These are phyloP conservation scores for Polysphondylium violaceum DNA, from an alignment of 78 protist species.

Conservation along the genomic window DNA sequence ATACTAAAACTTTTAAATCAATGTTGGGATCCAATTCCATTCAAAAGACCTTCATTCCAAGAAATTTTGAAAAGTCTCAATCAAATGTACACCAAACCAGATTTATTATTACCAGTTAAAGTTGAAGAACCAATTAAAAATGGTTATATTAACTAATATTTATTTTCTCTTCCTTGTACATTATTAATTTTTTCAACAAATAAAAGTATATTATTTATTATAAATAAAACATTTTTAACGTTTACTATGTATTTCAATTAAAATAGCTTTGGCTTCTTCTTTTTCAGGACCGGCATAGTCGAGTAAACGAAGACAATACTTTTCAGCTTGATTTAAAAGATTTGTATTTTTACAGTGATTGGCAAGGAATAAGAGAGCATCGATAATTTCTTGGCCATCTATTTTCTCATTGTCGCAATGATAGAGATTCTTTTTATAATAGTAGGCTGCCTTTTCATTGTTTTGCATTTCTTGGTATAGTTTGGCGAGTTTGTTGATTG, in stretches of 20 bases:
- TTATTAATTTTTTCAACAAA: no score
- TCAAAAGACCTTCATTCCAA: constrained; percentile 35
- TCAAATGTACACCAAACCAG: no score
- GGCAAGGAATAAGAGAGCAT: constrained; percentile 85
- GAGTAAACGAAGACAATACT: constrained; percentile 66
- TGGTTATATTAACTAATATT: no score
- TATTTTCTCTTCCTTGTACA: no score
- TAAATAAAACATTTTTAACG: no score
- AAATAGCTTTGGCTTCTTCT: constrained; percentile 82
- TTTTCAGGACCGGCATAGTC: constrained; percentile 84
- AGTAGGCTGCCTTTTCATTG: constrained; percentile 77
- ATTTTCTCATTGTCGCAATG: constrained; percentile 82
- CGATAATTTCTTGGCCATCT: constrained; percentile 84
- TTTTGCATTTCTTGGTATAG: constrained; percentile 73
- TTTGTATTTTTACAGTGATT: constrained; percentile 26
- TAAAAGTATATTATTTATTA: no score
- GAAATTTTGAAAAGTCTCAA: no score
- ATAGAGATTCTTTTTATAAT: constrained; percentile 67
- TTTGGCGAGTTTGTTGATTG: constrained; percentile 77
- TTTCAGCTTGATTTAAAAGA: constrained; percentile 72
- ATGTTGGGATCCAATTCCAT: constrained; percentile 44
- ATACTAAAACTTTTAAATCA: not conserved
- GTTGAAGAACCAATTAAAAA: no score
- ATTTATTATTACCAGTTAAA: no score
- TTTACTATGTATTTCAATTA: constrained; percentile 51